Evolutionary conservation across 192 early-diverging fungal species (phyloP).

Genomic region (Rhizophagus prolifer): DNA sequence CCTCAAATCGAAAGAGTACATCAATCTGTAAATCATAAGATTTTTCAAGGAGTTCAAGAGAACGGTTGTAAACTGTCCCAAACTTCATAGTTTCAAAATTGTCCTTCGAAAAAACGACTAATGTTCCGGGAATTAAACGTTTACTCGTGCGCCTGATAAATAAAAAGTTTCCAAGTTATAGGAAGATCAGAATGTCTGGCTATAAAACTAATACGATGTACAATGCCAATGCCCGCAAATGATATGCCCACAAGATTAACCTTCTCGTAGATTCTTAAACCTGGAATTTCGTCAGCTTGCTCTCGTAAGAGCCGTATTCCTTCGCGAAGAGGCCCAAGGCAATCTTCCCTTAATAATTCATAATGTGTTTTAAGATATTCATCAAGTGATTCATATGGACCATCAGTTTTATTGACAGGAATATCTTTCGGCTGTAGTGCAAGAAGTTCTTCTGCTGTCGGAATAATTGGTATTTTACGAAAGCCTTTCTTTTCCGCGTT

Average conservation of each 20-base stretch:
- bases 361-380: constrained; percentile 56
- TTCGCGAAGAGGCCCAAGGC: constrained; percentile 46
- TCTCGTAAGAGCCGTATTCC: constrained; percentile 39
- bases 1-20: constrained; percentile 32
- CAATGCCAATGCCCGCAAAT: constrained; percentile 39
- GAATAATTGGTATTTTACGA: constrained; percentile 16
- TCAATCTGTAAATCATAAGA: constrained; percentile 39
- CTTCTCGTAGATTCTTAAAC: constrained; percentile 9
- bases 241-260: constrained; percentile 46
- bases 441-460: constrained; percentile 6
- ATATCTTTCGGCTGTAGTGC: constrained; percentile 22
- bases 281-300: constrained; percentile 23
- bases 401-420: constrained; percentile 45
- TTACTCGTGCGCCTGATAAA: constrained; percentile 40
- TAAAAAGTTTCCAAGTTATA: no score
- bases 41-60: constrained; percentile 31
- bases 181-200: no score
- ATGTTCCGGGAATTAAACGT: constrained; percentile 52
- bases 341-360: constrained; percentile 53
- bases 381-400: constrained; percentile 45
- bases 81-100: constrained; percentile 49
- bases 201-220: constrained; percentile 51
- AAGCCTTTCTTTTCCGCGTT: constrained; percentile 22
- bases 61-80: constrained; percentile 48
- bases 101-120: constrained; percentile 53